Base-by-base conservation (phyloP, 345 rosid species). In the Citrus australasica region DNA sequence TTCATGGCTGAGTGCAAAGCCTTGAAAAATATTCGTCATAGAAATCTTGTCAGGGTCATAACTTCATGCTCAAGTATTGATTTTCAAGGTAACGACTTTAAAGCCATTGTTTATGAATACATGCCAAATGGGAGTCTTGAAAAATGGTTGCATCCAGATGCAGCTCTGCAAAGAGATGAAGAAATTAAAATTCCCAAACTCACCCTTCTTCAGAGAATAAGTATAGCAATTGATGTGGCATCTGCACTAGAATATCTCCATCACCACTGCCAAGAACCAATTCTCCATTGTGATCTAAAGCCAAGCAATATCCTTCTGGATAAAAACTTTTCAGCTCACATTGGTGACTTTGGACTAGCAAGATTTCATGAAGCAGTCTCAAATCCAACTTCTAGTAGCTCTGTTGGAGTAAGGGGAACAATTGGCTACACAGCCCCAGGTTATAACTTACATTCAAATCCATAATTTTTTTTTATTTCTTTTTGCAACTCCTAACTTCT, bases 391-490 rank as follows among this genome's bases (percentile, higher is more conserved):
- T 48, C 40, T 7, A 65, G 51, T 63, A 79, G 78, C 48, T 74
- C 78, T 27, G 28, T 79, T 79, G 82, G 74, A 30, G 17, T 79
- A 38, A 79, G 46, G 59, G 78, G 82, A 62, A 78, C 80, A 24
- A 74, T 80, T 27, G 74, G 74, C 3, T 83, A 83, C 55, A 35
- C 68, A 69, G 69, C 86, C 30, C 86, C 82, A 56, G 77, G 86
- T 51, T 51, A 51, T 42, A 32, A 32, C 33, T 32, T 32, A 32
- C 33, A 42, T 1, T 42, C 16, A 10, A 42, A 11, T 42, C 51
- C 16, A 42, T 11, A 42, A 51, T 51, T 51, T 17, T 4, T 1
- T 11, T 16, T 17, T 16, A 14, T 4, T 51, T 17, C 21, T 4
- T 51, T 14, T 1, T 51, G 56, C 9, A 13, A 33, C 53, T 42